Evolutionary conservation across 2,329 filamentous ascomycete species (phyloP), one percentile per base, ranked within the genome.

Genomic region (Fusarium torulosum): DNA sequence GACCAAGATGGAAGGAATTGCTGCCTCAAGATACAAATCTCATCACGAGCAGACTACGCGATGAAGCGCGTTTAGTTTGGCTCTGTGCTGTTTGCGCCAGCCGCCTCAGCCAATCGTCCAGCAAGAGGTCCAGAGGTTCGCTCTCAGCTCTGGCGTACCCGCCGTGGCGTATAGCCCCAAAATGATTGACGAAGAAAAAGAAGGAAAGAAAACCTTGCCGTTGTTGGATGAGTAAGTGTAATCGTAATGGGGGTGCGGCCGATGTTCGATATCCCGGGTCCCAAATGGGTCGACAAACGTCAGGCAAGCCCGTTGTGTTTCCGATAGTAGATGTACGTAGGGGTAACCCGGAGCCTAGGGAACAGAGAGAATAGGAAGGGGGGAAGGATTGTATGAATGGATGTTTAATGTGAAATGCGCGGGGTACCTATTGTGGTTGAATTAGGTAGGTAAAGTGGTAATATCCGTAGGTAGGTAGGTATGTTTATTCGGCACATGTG

Each of bases 41-140:
- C 70, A 72, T 72, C 63, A 71, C 70, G 68, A 70, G 60, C 40
- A 60, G 42, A 41, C 41, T 46, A 60, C 58, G 64, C 63, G 60
- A 61, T 44, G 47, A 43, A 57, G 53, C 57, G 70, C 66, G 70
- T 61, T 47, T 53, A 53, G 44, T 37, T 54, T 44, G 52, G 42
- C 29, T 25, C 19, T 45, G 57, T 59, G 53, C 35, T 71, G 40
- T 44, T 63, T 59, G 53, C 45, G 51, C 52, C 37, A 47, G 46
- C 51, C 52, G 40, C 58, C 59, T 56, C 59, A 52, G 57, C 53
- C 53, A 63, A 55, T 54, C 43, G 59, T 57, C 54, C 54, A 58
- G 35, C 42, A 38, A 19, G 53, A 63, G 43, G 53, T 51, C 53
- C 47, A 50, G 41, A 33, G n/a, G 35, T 29, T 45, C 47, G 35